Evolutionary conservation across 1,284 basidiomycete genomes (phyloP), one percentile per base, ranked within the genome.

Genomic region (Leccinum pachyderme): DNA sequence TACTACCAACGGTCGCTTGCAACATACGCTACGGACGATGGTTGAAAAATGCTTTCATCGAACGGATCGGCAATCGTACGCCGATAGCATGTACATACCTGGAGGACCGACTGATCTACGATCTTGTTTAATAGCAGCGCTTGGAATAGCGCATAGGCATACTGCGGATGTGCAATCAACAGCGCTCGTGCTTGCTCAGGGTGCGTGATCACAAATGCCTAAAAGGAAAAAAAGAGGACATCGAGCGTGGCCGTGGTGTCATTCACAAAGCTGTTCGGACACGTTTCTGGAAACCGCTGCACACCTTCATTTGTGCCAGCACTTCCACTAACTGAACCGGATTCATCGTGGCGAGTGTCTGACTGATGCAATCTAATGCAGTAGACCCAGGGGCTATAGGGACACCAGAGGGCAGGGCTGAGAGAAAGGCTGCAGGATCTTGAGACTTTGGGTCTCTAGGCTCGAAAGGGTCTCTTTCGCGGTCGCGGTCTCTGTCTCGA

Each of bases 81-180:
- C 65, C 64, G 52, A 22, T 25, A 41, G 28, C 5, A 50, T 39
- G 18, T 37, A 67, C 79, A 65, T 63, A 86, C 83, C 66, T 87
- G 79, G 2, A 98, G 78, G 50, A 98, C 86, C 2, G 84, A 82
- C 1, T 90, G 84, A 63, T 98, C 95, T 47, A 99, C 93, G 25
- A 99, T 93, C 68, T 96, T 93, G 81, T 97, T 93, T 56, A 98
- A 78, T 5, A 99, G 77, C 67, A 99, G 84, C 0, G 93, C 91
- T 75, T 98, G 96, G 77, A 99, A 98, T 18, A 99, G 81, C 1
- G 96, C 96, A 69, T 98, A 99, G 2, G 94, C 89, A 15, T 98
- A 81, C 74, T 99, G 96, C 13, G 97, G 96, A 65, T 98, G 89
- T 7, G 84, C 78, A 8, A 85, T 77, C 32, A 99, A 81, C 33